Evolutionary conservation across 768 basidiomycete genomes (phyloP).

Genomic region (Serendipita sp.): DNA sequence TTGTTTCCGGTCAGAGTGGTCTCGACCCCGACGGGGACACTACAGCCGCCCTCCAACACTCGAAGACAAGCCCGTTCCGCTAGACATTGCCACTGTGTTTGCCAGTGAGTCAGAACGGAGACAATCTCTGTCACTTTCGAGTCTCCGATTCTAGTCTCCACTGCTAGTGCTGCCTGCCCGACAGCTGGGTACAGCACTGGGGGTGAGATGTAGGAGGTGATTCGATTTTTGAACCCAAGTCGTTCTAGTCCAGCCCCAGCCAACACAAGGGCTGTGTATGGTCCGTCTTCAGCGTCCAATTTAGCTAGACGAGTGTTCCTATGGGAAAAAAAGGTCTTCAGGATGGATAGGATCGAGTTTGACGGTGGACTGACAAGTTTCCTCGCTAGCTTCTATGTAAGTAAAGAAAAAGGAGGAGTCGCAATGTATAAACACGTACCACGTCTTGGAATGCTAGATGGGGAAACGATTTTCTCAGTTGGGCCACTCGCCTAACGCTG

Average conservation of each 20-base stretch:
- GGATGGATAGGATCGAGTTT: constrained; percentile 8
- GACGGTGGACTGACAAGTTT: constrained; percentile 50
- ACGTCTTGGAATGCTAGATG: constrained; percentile 70
- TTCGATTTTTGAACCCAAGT: constrained; percentile 53
- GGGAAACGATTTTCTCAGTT: constrained; percentile 65
- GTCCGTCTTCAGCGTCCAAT: constrained; percentile 66
- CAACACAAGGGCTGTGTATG: constrained; percentile 78
- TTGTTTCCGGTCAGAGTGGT: constrained; percentile 26
- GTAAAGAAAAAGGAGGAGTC: not conserved
- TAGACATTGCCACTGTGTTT: constrained; percentile 57
- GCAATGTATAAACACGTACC: constrained; percentile 35
- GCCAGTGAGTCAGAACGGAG: constrained; percentile 51
- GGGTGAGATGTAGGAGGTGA: constrained; percentile 55
- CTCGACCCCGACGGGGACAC: constrained; percentile 81
- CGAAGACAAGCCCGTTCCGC: constrained; percentile 81
- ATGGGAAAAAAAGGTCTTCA: not conserved
- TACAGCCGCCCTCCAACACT: constrained; percentile 93
- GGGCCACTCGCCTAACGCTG: constrained; percentile 83
- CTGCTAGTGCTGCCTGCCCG: constrained; percentile 80
- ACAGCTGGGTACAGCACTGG: constrained; percentile 78
- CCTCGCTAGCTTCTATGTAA: constrained; percentile 41
- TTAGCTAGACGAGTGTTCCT: constrained; percentile 86
- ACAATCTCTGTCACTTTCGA: constrained; percentile 45
- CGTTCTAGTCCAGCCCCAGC: constrained; percentile 87
- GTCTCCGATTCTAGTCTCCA: constrained; percentile 69